phyloP scores from a whole-genome alignment of 768 basidiomycete genomes.

The Trichaptum fuscoviolaceum region DNA sequence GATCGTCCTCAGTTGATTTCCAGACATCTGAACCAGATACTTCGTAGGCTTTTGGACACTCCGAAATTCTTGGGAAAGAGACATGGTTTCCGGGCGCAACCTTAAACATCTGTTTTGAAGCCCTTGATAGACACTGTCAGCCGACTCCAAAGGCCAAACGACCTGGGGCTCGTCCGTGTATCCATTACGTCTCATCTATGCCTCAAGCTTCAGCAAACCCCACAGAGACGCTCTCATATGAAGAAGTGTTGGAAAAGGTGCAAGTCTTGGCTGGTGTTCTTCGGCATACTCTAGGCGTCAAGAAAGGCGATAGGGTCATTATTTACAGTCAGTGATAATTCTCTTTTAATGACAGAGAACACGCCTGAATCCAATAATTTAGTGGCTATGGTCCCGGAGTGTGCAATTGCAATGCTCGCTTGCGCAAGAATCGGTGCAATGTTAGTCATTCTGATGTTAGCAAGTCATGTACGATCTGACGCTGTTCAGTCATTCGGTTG shows the following conservation, averaged over 20 bases:
- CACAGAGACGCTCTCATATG: background rate
- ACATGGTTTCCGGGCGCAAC: background rate
- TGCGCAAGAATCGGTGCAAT: conserved; percentile 4
- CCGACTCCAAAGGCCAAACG: background rate
- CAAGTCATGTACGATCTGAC: background rate
- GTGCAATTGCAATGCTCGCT: conserved; percentile 1
- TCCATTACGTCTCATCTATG: conserved; percentile 1
- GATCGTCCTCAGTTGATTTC: background rate
- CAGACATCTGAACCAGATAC: background rate
- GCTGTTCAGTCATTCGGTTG: background rate
- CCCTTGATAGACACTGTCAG: conserved; percentile 1
- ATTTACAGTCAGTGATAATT: conserved; percentile 1
- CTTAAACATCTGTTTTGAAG: conserved; percentile 2
- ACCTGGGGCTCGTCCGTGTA: background rate
- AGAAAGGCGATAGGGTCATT: background rate
- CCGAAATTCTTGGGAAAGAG: background rate
- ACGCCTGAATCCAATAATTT: background rate
- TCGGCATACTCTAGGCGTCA: background rate
- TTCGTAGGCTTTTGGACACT: conserved; percentile 1
- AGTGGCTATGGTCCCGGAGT: conserved; percentile 4
- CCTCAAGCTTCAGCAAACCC: background rate
- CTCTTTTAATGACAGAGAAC: background rate
- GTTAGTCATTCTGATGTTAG: background rate
- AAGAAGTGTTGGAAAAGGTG: background rate
- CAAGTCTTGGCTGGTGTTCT: background rate